A percentile compares a stretch with the other conserved stretches of the same genome.
These are phyloP conservation scores for Solanum virginianum DNA, from an alignment of 257 asterid genomes.

Conservation along the genomic window DNA sequence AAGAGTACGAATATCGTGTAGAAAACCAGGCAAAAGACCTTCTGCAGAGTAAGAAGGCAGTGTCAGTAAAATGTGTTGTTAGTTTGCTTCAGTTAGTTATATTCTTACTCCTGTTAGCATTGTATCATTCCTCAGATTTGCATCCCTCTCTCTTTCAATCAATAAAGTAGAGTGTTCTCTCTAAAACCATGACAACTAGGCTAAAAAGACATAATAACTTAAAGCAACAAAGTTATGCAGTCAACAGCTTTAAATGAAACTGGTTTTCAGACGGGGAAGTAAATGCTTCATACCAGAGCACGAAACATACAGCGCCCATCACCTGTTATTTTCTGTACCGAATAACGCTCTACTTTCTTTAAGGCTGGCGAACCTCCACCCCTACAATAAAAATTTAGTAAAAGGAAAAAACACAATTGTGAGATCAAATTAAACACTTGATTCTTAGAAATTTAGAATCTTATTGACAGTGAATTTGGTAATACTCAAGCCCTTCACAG, in stretches of 20 bases:
- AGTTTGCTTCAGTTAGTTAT: not conserved
- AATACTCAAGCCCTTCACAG: not conserved
- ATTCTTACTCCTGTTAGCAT: not conserved
- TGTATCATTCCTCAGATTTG: not conserved
- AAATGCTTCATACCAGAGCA: conserved; percentile 60
- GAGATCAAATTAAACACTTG: not conserved
- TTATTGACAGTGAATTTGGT: not conserved
- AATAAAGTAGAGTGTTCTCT: not conserved
- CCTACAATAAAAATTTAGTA: conserved; percentile 8
- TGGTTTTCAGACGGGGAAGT: not conserved
- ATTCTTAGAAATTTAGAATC: not conserved
- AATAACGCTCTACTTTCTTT: conserved; percentile 63
- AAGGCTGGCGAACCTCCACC: conserved; percentile 45
- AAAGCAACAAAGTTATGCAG: not conserved
- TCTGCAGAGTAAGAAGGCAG: not conserved
- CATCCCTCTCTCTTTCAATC: not conserved
- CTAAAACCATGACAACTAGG: not conserved
- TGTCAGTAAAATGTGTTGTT: not conserved
- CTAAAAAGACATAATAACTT: not conserved
- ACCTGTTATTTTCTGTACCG: conserved; percentile 78
- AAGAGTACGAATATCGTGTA: not conserved
- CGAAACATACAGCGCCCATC: conserved; percentile 96
- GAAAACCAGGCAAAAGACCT: not conserved
- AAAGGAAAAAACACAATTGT: not conserved
- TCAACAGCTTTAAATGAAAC: not conserved